Evolutionary conservation across 805 yeast genomes (phyloP).

Genomic region (Wickerhamiella allomyrinae): DNA sequence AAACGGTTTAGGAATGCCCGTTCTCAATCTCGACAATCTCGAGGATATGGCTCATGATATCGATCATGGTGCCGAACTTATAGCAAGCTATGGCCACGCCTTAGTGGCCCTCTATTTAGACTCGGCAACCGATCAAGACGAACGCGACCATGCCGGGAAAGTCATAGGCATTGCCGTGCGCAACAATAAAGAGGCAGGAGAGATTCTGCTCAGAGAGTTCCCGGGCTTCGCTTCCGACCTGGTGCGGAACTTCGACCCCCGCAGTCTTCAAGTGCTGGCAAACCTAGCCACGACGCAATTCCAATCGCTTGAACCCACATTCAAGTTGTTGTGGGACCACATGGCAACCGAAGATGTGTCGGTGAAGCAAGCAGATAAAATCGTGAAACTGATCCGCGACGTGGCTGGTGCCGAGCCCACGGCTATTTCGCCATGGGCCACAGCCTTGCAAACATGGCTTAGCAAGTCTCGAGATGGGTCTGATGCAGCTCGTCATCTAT

Average conservation of each 20-base stretch:
- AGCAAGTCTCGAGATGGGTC: not conserved
- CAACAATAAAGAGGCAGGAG: slow-evolving; percentile 51
- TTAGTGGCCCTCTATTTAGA: slow-evolving; percentile 10
- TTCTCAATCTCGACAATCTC: slow-evolving; percentile 29
- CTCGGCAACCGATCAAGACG: not conserved
- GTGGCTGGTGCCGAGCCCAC: not conserved
- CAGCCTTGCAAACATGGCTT: not conserved
- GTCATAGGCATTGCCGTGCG: slow-evolving; percentile 55
- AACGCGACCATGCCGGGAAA: slow-evolving; percentile 40
- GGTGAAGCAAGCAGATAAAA: not conserved
- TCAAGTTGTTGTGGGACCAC: not conserved
- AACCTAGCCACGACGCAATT: slow-evolving; percentile 1
- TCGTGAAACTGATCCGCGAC: not conserved
- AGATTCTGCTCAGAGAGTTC: slow-evolving; percentile 5
- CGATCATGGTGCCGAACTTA: slow-evolving; percentile 40
- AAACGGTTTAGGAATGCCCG: not conserved
- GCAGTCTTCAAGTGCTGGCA: not conserved
- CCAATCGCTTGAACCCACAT: not conserved
- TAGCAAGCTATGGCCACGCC: slow-evolving; percentile 19
- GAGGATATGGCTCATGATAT: slow-evolving; percentile 46
- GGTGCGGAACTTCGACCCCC: not conserved
- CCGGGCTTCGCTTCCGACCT: slow-evolving; percentile 1
- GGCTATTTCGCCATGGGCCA: not conserved
- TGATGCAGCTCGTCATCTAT: slow-evolving; percentile 1
- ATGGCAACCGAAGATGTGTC: not conserved